These are phyloP conservation scores for Colletotrichum sp. DNA, from an alignment of 2,329 filamentous ascomycete species.

Conservation along the genomic window DNA sequence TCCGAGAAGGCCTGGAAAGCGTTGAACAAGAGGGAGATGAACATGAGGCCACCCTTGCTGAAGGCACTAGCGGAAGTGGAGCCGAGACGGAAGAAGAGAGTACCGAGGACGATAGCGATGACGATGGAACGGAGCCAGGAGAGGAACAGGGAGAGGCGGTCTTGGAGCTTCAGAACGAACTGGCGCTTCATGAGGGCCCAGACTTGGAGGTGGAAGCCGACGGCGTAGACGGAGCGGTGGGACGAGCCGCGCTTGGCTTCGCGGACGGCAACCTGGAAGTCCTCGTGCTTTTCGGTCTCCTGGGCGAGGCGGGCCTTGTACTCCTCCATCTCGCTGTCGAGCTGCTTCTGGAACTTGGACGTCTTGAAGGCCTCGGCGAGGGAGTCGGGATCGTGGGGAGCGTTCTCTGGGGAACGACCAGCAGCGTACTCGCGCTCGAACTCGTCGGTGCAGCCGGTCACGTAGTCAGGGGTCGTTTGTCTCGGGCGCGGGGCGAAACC, in stretches of 20 bases:
- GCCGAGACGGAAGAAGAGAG: conserved; percentile 76
- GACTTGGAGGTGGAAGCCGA: conserved; percentile 83
- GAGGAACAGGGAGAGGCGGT: conserved; percentile 77
- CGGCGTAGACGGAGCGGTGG: conserved; percentile 79
- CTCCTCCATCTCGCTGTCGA: conserved; percentile 69
- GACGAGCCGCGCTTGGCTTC: conserved; percentile 82
- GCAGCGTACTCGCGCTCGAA: conserved; percentile 79
- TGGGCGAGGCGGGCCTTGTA: conserved; percentile 71
- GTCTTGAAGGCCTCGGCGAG: conserved; percentile 74
- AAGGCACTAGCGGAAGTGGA: conserved; percentile 74
- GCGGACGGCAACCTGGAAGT: conserved; percentile 76
- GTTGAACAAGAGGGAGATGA: conserved; percentile 82
- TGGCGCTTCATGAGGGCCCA: conserved; percentile 86
- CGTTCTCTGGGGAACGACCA: conserved; percentile 68
- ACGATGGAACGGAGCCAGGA: conserved; percentile 73
- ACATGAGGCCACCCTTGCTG: conserved; percentile 81
- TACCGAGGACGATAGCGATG: conserved; percentile 80
- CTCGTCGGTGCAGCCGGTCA: conserved; percentile 84
- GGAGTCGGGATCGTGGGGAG: conserved; percentile 70
- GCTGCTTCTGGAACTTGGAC: conserved; percentile 61
- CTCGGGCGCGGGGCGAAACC: conserved; percentile 78
- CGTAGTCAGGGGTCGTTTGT: conserved; percentile 82
- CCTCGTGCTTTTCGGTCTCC: conserved; percentile 72
- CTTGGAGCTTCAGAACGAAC: conserved; percentile 85
- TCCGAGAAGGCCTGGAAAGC: conserved; percentile 88